Conservation (phyloP, 306 rosid genomes). For the Rosa rugosa region DNA sequence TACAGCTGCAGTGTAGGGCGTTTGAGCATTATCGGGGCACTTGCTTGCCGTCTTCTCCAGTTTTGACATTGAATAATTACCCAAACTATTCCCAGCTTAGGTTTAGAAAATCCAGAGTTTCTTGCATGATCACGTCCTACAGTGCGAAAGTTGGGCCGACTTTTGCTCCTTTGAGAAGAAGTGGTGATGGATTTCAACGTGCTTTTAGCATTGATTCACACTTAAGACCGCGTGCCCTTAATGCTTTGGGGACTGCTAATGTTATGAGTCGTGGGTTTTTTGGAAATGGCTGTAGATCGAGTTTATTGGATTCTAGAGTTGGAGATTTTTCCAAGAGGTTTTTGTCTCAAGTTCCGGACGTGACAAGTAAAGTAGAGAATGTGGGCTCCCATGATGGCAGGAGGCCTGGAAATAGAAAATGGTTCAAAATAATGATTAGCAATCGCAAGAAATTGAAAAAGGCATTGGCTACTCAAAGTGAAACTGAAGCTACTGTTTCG, state of each 20-base stretch:
- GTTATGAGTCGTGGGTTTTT: constrained; percentile 27
- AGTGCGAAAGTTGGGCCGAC: constrained; percentile 22
- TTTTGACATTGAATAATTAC: constrained; percentile 24
- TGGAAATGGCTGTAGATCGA: constrained; percentile 22
- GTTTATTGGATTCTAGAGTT: constrained; percentile 26
- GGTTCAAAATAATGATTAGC: constrained; percentile 2
- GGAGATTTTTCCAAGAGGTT: constrained; percentile 45
- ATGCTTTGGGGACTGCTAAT: constrained; percentile 27
- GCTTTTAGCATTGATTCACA: constrained; percentile 15
- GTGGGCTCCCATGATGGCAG: constrained; percentile 16
- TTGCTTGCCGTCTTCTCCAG: constrained; percentile 31
- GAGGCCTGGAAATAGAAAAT: constrained; percentile 14
- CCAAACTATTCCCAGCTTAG: constrained; percentile 35
- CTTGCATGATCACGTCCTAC: constrained; percentile 25
- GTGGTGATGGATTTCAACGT: constrained; percentile 22
- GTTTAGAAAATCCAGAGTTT: constrained; percentile 30
- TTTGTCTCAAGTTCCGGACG: constrained; percentile 36
- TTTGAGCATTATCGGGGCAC: constrained; percentile 34
- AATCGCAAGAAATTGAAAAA: constrained; percentile 40
- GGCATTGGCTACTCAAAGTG: constrained; percentile 31
- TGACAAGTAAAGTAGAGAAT: constrained; percentile 22
- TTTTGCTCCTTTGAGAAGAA: constrained; percentile 24
- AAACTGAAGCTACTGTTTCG: constrained; percentile 27
- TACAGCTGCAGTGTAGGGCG: constrained; percentile 58
- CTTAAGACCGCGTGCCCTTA: constrained; percentile 19